Percentiles rank a stretch among this genome's conserved stretches.
Evolutionary conservation across 306 rosid genomes (phyloP).

Genomic region (Rosa rugosa): DNA sequence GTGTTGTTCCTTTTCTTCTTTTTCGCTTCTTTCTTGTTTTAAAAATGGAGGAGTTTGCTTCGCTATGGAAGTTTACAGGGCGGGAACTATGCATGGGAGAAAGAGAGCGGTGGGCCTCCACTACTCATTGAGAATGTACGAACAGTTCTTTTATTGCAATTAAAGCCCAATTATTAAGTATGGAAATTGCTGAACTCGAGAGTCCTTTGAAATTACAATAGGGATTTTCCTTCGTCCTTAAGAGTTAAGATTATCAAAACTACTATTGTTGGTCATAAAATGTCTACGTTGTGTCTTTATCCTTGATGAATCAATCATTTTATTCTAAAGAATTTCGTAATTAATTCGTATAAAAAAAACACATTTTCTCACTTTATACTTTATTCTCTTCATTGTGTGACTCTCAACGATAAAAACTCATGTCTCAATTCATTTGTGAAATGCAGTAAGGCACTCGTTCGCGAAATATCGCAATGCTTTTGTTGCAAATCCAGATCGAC

Average conservation of each 20-base stretch:
- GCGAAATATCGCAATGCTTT: too few relatives aligned
- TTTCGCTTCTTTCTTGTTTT: background rate
- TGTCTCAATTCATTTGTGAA: background rate
- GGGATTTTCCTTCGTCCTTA: background rate
- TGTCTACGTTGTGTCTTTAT: too few relatives aligned
- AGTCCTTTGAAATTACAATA: background rate
- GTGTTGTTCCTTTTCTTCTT: background rate
- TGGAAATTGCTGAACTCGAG: background rate
- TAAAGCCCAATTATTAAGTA: background rate
- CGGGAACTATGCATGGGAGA: background rate
- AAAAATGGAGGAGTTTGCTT: conserved; percentile 9
- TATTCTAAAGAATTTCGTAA: too few relatives aligned
- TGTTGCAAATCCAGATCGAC: too few relatives aligned
- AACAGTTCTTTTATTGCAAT: background rate
- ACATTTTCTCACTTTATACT: too few relatives aligned
- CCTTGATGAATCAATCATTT: too few relatives aligned
- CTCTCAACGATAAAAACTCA: too few relatives aligned
- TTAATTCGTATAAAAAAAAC: too few relatives aligned
- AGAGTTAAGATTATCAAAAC: background rate
- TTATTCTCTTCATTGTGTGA: too few relatives aligned
- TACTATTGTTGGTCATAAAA: background rate
- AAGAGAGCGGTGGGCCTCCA: background rate
- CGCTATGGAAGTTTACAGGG: background rate
- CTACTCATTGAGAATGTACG: background rate
- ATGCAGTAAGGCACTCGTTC: background rate